These are phyloP conservation scores for Odonthalia washingtoniensis DNA, from an alignment of 31 red algal genomes.

Conservation along the genomic window DNA sequence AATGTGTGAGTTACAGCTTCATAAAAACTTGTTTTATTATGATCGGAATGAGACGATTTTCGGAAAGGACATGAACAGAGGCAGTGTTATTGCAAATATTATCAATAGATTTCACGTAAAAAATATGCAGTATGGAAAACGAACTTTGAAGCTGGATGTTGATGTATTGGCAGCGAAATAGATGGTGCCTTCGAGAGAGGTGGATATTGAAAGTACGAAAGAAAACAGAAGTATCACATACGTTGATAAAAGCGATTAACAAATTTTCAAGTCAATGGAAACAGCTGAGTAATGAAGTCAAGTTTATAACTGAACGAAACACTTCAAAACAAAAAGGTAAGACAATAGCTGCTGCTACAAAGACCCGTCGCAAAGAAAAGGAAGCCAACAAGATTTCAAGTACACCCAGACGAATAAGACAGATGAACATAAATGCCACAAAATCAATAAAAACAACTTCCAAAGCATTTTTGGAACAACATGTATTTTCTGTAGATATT, in stretches of 20 bases:
- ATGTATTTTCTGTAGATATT: too few relatives aligned
- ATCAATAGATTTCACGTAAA: conserved; percentile 73
- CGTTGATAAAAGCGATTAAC: conserved; percentile 49
- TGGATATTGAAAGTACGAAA: conserved; percentile 46
- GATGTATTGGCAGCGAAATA: conserved; percentile 59
- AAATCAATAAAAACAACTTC: too few relatives aligned
- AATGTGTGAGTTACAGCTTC: conserved; percentile 53
- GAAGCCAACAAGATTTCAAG: too few relatives aligned
- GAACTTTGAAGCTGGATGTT: conserved; percentile 69
- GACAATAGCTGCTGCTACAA: not conserved
- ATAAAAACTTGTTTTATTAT: conserved; percentile 59
- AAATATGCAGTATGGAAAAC: conserved; percentile 56
- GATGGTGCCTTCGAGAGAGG: not conserved
- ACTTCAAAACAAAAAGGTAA: conserved; percentile 18
- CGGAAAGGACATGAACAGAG: not conserved
- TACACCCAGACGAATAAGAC: too few relatives aligned
- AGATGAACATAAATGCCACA: too few relatives aligned
- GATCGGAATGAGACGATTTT: not conserved
- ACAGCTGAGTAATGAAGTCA: conserved; percentile 76
- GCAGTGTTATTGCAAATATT: conserved; percentile 51
- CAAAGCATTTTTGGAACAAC: too few relatives aligned
- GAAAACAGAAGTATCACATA: conserved; percentile 54
- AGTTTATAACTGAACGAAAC: conserved; percentile 58
- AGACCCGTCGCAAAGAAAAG: too few relatives aligned
- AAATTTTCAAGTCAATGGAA: conserved; percentile 57